These are phyloP conservation scores for barrel medic (Medicago truncatula) DNA, from an alignment of 306 rosid species.

Conservation along the genomic window DNA sequence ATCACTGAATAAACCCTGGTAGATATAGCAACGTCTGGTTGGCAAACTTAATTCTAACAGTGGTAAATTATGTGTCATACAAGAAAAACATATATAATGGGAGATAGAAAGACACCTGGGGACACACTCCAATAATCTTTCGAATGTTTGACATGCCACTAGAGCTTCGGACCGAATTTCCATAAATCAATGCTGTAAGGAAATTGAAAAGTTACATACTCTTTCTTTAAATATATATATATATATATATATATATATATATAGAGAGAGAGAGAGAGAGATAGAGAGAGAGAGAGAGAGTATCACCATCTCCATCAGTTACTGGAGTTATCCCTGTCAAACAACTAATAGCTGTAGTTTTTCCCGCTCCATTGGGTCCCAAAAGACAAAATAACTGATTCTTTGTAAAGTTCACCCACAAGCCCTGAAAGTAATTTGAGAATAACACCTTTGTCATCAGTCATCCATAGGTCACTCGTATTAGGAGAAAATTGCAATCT, in stretches of 20 bases:
- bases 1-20: not conserved
- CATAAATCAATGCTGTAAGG: constrained; percentile 75
- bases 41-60: not conserved
- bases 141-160: constrained; percentile 78
- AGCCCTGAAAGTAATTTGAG: constrained; percentile 63
- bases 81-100: constrained; percentile 19
- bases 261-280: not conserved
- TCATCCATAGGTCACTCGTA: not conserved
- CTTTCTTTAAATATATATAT: constrained; percentile 1
- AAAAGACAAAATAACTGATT: constrained; percentile 91
- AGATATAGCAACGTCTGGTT: not conserved
- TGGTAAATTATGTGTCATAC: constrained; percentile 11
- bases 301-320: constrained; percentile 85
- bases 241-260: too few species aligned
- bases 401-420: constrained; percentile 83
- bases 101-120: constrained; percentile 71
- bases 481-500: constrained; percentile 14
- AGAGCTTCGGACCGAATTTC: constrained; percentile 73
- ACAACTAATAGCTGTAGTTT: constrained; percentile 85
- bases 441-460: constrained; percentile 31
- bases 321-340: constrained; percentile 88
- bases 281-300: constrained; percentile 21
- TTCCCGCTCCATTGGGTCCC: constrained; percentile 97
- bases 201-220: constrained; percentile 35
- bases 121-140: constrained; percentile 85